A percentile compares a stretch with the other conserved stretches of the same genome.
phyloP scores from a whole-genome alignment of 257 asterid species.

The Anisodus acutangulus region DNA sequence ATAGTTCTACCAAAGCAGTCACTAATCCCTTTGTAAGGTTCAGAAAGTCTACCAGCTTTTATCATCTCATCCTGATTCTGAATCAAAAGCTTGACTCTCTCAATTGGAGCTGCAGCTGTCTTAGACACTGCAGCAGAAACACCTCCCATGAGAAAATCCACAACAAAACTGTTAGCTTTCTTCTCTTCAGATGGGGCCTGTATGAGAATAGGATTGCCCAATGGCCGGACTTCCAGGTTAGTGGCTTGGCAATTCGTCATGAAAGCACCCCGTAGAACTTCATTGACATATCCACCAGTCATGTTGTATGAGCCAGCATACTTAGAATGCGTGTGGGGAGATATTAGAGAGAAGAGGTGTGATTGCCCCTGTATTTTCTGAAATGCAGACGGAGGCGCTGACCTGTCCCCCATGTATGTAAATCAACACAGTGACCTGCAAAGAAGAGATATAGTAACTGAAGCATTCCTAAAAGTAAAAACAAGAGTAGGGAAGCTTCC shows the following conservation, averaged over 20 bases:
- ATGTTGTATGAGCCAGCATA: too few species aligned
- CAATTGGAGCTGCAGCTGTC: constrained; percentile 72
- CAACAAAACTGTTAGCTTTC: too few species aligned
- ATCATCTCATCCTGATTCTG: constrained; percentile 80
- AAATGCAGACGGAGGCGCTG: constrained; percentile 37
- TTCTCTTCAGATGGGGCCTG: constrained; percentile 41
- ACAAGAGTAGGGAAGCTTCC: background rate
- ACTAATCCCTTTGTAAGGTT: constrained; percentile 71
- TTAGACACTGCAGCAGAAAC: constrained; percentile 67
- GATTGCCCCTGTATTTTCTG: too few species aligned
- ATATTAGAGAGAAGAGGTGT: too few species aligned
- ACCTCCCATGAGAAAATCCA: constrained; percentile 51
- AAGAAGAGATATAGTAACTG: background rate
- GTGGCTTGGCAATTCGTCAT: constrained; percentile 35
- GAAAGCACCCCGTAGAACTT: constrained; percentile 43
- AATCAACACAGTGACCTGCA: constrained; percentile 40
- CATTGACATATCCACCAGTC: constrained; percentile 33
- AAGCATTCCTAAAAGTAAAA: constrained; percentile 9
- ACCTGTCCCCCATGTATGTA: constrained; percentile 52
- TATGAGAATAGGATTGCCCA: constrained; percentile 47
- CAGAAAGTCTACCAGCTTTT: constrained; percentile 62
- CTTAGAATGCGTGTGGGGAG: too few species aligned
- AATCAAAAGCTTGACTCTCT: constrained; percentile 71
- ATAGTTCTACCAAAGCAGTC: background rate
- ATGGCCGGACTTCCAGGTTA: constrained; percentile 42